A percentile compares a stretch with the other conserved stretches of the same genome.
Evolutionary conservation across 75 land plant genomes (phyloP).

Genomic region (Sequoia sempervirens): DNA sequence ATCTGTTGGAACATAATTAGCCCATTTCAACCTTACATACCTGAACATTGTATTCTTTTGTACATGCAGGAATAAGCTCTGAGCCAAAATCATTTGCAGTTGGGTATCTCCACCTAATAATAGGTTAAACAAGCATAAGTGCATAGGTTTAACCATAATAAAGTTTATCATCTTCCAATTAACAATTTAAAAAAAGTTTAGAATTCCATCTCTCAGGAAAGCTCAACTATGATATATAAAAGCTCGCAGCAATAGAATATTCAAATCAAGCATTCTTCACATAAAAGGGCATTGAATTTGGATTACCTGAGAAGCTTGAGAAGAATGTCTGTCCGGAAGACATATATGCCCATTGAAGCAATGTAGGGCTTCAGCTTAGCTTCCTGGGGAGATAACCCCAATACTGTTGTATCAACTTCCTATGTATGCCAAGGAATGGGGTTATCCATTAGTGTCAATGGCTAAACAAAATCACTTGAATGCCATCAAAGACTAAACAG

Average conservation of each 20-base stretch:
- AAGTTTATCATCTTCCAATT: not conserved
- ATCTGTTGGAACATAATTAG: not conserved
- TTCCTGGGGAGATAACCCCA: slow-evolving; percentile 72
- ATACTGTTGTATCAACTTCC: slow-evolving; percentile 73
- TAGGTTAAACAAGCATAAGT: not conserved
- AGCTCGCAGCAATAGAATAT: not conserved
- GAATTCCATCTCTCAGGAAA: not conserved
- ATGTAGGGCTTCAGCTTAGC: slow-evolving; percentile 68
- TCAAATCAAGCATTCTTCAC: not conserved
- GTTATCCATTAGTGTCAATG: slow-evolving; percentile 1
- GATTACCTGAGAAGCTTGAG: slow-evolving; percentile 58
- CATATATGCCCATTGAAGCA: slow-evolving; percentile 96
- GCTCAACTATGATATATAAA: not conserved
- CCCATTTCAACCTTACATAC: slow-evolving; percentile 17
- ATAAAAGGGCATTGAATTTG: not conserved
- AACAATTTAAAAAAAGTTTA: not conserved
- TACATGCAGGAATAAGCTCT: slow-evolving; percentile 46
- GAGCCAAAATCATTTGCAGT: slow-evolving; percentile 56
- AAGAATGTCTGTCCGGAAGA: slow-evolving; percentile 67
- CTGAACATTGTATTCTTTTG: slow-evolving; percentile 45
- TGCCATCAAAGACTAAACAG: not conserved
- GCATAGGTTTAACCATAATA: not conserved
- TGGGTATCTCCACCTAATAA: slow-evolving; percentile 39
- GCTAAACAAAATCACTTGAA: slow-evolving; percentile 1
- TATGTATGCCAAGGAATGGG: slow-evolving; percentile 22